These are phyloP conservation scores for Vigna hirtella DNA, from an alignment of 306 rosid species.

Conservation along the genomic window DNA sequence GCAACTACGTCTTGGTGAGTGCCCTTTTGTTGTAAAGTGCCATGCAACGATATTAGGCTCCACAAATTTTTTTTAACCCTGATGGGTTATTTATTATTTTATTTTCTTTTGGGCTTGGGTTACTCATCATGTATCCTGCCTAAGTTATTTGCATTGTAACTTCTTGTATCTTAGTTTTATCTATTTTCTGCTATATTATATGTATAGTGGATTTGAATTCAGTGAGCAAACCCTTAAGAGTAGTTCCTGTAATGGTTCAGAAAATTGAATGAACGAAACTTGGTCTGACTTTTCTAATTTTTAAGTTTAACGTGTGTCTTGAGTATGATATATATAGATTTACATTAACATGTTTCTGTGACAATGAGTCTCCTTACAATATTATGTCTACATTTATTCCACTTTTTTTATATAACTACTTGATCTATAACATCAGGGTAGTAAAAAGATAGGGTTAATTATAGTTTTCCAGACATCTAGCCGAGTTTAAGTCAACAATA, in stretches of 20 bases:
- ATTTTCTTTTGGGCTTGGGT: slow-evolving; percentile 12
- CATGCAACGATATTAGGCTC: slow-evolving; percentile 47
- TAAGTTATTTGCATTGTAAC: slow-evolving; percentile 51
- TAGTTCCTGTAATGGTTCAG: slow-evolving; percentile 15
- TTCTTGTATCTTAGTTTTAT: slow-evolving; percentile 39
- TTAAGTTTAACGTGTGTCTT: neutral
- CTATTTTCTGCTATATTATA: slow-evolving; percentile 39
- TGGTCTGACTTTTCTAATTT: neutral
- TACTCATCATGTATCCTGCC: slow-evolving; percentile 39
- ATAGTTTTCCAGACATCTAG: no score
- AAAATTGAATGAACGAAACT: slow-evolving; percentile 25
- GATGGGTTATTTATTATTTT: slow-evolving; percentile 32
- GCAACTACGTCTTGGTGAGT: slow-evolving; percentile 42
- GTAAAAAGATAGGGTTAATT: no score
- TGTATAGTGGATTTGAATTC: slow-evolving; percentile 46
- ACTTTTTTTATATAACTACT: no score
- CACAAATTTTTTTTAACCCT: slow-evolving; percentile 34
- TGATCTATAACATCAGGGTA: no score
- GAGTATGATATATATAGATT: neutral
- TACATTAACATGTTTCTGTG: no score
- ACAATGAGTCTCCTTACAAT: no score
- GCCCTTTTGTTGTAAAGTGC: slow-evolving; percentile 47
- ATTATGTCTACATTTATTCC: no score
- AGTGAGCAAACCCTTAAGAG: slow-evolving; percentile 9
- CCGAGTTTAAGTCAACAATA: no score